A percentile compares a stretch with the other conserved stretches of the same genome.
phyloP scores from a whole-genome alignment of 495 filamentous ascomycete genomes.

The Penicillium egyptiacum region DNA sequence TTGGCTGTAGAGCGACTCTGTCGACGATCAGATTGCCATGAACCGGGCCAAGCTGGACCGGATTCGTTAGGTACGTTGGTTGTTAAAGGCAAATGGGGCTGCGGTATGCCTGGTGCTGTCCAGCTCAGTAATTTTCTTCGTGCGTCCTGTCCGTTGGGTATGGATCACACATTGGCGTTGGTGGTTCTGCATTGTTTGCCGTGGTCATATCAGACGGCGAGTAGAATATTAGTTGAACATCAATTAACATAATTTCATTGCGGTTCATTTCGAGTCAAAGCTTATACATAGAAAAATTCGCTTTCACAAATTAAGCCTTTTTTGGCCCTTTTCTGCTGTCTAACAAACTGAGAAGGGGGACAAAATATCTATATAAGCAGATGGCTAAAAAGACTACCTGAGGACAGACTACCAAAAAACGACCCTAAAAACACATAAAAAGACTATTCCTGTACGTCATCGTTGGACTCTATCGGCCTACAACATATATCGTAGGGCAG shows the following conservation, averaged over 20 bases:
- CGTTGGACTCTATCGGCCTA: too few species aligned
- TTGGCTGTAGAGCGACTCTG: constrained; percentile 57
- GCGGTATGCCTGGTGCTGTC: constrained; percentile 40
- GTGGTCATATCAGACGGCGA: constrained; percentile 4
- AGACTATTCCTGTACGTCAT: too few species aligned
- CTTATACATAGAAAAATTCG: too few species aligned
- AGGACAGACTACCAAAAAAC: too few species aligned
- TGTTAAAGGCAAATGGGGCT: constrained; percentile 16
- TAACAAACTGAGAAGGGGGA: too few species aligned
- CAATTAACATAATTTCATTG: constrained; percentile 11
- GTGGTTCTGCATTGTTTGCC: constrained; percentile 11
- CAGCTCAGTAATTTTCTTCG: constrained; percentile 23
- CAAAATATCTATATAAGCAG: too few species aligned
- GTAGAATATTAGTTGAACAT: constrained; percentile 9
- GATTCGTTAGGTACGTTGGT: constrained; percentile 45
- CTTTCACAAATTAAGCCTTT: too few species aligned
- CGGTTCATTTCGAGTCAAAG: background rate
- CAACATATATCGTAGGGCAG: too few species aligned
- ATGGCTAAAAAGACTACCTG: too few species aligned
- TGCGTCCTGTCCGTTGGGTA: constrained; percentile 10
- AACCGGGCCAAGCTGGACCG: constrained; percentile 65
- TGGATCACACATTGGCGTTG: constrained; percentile 28
- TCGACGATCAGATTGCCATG: constrained; percentile 70
- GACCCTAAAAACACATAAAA: too few species aligned
- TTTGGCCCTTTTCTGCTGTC: too few species aligned